Conservation (phyloP, 108 stramenopile species). For the Cyclostephanos tholiformis region DNA sequence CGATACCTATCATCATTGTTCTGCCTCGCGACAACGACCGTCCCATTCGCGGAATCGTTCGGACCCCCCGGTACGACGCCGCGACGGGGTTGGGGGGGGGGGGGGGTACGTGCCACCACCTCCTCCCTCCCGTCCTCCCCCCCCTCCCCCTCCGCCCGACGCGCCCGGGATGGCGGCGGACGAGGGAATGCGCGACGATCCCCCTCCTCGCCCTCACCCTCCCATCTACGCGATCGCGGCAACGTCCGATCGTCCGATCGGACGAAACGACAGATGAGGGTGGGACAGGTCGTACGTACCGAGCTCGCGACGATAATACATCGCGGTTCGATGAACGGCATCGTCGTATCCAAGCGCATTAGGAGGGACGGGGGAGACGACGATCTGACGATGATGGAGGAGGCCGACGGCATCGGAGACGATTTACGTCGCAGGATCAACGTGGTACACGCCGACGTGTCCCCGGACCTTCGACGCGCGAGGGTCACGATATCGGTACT, state of each 20-base stretch:
- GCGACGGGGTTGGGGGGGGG: no score
- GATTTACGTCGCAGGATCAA: conserved; percentile 75
- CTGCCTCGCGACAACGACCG: no score
- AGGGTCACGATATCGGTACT: conserved; percentile 81
- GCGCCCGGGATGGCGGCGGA: no score
- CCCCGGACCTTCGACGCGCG: conserved; percentile 86
- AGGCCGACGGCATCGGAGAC: conserved; percentile 51
- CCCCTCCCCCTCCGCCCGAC: no score
- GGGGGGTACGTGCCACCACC: not conserved
- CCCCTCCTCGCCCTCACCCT: conserved; percentile 49
- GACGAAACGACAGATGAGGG: conserved; percentile 86
- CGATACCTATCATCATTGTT: no score
- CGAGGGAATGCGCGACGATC: conserved; percentile 19
- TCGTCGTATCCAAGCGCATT: no score
- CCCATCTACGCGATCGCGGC: no score
- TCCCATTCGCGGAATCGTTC: no score
- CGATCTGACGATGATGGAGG: no score
- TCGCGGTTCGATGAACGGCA: conserved; percentile 23
- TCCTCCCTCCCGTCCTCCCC: no score
- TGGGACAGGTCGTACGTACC: conserved; percentile 78
- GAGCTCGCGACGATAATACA: conserved; percentile 75
- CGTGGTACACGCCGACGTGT: conserved; percentile 79
- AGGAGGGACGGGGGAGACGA: no score
- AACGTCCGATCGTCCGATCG: conserved; percentile 43
- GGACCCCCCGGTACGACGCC: no score